These are phyloP conservation scores for Monascus ruber DNA, from an alignment of 2,329 filamentous ascomycete genomes.

Conservation along the genomic window DNA sequence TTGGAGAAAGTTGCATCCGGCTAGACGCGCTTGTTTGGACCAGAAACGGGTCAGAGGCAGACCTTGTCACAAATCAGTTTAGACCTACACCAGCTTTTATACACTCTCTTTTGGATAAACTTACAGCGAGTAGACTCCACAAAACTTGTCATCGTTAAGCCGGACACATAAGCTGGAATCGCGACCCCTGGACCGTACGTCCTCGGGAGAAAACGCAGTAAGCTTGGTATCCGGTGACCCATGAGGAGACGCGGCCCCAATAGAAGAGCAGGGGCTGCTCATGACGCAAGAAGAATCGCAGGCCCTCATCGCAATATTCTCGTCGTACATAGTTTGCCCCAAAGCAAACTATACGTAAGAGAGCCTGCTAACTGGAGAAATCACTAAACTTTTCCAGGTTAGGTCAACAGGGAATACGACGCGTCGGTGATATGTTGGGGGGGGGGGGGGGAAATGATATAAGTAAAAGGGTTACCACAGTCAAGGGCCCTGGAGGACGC, in stretches of 20 bases:
- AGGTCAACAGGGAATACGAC: too few relatives aligned
- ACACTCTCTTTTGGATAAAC: constrained; percentile 1
- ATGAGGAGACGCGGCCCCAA: constrained; percentile 45
- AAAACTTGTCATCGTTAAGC: constrained; percentile 7
- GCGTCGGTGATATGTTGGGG: too few relatives aligned
- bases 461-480: too few relatives aligned
- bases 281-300: constrained; percentile 16
- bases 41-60: constrained; percentile 20
- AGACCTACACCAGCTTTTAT: neutral
- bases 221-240: constrained; percentile 55
- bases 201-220: constrained; percentile 54
- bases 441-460: too few relatives aligned
- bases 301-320: constrained; percentile 11
- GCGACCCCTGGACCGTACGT: constrained; percentile 33
- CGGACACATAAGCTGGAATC: constrained; percentile 7
- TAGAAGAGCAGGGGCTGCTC: constrained; percentile 31
- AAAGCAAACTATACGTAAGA: constrained; percentile 1
- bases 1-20: constrained; percentile 46
- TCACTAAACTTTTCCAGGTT: neutral
- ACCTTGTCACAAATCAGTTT: constrained; percentile 5
- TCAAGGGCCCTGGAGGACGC: too few relatives aligned
- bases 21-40: constrained; percentile 8
- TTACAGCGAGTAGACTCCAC: constrained; percentile 13
- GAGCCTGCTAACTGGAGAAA: neutral
- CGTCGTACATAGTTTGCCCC: neutral